phyloP scores from a whole-genome alignment of 2,329 filamentous ascomycete genomes.

The Clarireedia sp. region DNA sequence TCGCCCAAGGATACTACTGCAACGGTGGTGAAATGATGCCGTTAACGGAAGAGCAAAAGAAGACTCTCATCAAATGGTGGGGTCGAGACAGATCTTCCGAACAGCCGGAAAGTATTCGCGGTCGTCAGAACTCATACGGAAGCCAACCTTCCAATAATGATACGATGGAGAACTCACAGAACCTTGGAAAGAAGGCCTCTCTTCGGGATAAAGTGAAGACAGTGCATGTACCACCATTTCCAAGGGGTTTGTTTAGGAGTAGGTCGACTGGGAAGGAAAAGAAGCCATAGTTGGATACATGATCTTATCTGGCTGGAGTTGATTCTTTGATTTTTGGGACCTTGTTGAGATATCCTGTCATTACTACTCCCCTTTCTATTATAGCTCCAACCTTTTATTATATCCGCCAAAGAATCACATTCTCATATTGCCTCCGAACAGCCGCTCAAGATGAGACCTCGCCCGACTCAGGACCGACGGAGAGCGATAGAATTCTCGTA shows the following conservation, averaged over 20 bases:
- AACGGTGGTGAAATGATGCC: constrained; percentile 1
- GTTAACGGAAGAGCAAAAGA: constrained; percentile 6
- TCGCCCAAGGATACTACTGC: constrained; percentile 1
- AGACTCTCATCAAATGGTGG: constrained; percentile 9
- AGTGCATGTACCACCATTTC: constrained; percentile 7
- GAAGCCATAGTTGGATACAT: background rate
- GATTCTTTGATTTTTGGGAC: background rate
- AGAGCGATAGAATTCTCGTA: no score
- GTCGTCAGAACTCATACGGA: constrained; percentile 3
- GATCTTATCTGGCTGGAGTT: background rate
- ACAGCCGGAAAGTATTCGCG: constrained; percentile 3
- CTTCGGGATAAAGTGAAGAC: constrained; percentile 6
- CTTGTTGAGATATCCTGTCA: background rate
- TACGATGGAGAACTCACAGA: background rate
- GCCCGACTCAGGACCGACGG: no score
- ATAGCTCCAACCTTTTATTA: no score
- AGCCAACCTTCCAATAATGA: background rate
- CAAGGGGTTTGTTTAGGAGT: constrained; percentile 6
- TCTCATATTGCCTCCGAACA: no score
- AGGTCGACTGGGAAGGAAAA: constrained; percentile 6
- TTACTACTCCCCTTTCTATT: background rate
- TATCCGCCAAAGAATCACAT: no score
- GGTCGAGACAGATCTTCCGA: constrained; percentile 9
- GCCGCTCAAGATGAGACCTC: no score
- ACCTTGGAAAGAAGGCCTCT: background rate